Evolutionary conservation across 805 yeast genomes (phyloP), one percentile per base, ranked within the genome.

Genomic region (Torulaspora maleeae): DNA sequence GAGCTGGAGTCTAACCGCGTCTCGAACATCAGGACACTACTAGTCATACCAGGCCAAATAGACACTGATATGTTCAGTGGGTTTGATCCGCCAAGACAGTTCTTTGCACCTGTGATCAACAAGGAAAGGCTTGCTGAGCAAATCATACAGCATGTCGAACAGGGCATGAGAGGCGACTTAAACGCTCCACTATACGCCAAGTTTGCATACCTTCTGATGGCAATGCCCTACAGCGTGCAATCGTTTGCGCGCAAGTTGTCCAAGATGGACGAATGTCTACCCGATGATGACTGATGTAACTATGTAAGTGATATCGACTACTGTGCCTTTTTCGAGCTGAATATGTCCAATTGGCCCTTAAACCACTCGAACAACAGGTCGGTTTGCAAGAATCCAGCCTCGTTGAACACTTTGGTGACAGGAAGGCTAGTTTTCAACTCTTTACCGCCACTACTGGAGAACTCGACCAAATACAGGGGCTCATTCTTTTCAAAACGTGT

Each of bases 41-140:
- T 90, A 17, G 78, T 88, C 0, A 75, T 87, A 43, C 93, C 96
- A 0, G 97, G 97, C 0, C 97, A 90, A 60, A 59, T 90, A 49
- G 76, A 77, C 45, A 86, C 96, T 0, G 58, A 63, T 2, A 75
- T 90, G 87, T 90, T 90, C 58, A 66, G 68, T n/a, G 84, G 84
- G 11, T 83, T 90, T 24, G 55, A 66, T 27, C 85, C 95, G 1
- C 96, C 96, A 1, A 78, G 82, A 29, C 71, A 77, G 17, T 64
- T 82, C 32, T 65, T 88, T 29, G 97, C 97, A 0, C 97, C 96
- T 0, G 80, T 85, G 35, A 64, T 87, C 13, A 78, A 79, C 10
- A 82, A 84, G 0, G 56, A 52, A 4, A 68, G 67, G 41, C 80
- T 88, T 19, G 90, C 95, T 0, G 44, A 52, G 3, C 66, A 67